These are phyloP conservation scores for Cercophora scortea DNA, from an alignment of 495 filamentous ascomycete genomes.

Conservation along the genomic window DNA sequence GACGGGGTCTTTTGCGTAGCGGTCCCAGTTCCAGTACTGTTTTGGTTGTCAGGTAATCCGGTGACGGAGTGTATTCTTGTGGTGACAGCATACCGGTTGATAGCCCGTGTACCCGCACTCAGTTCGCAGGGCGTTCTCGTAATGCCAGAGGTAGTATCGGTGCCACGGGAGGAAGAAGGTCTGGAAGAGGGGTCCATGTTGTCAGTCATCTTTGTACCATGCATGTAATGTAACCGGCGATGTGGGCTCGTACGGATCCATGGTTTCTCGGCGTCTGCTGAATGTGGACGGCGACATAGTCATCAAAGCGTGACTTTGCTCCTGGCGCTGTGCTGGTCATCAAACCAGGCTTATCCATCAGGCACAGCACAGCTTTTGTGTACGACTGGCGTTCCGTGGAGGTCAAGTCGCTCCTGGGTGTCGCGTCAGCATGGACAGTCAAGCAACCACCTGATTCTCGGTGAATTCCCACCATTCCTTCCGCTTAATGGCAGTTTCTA, in stretches of 20 bases:
- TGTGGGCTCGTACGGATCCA: slow-evolving; percentile 40
- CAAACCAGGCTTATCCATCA: slow-evolving; percentile 44
- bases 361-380: slow-evolving; percentile 56
- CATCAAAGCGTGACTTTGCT: slow-evolving; percentile 45
- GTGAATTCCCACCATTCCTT: slow-evolving; percentile 13
- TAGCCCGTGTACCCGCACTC: slow-evolving; percentile 61
- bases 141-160: slow-evolving; percentile 55
- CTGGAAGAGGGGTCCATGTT: slow-evolving; percentile 22
- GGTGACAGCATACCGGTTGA: slow-evolving; percentile 14
- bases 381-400: slow-evolving; percentile 45
- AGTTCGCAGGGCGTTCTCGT: slow-evolving; percentile 56
- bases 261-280: slow-evolving; percentile 54
- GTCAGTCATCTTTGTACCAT: neutral
- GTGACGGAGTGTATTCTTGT: neutral
- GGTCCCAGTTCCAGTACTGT: slow-evolving; percentile 23
- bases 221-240: slow-evolving; percentile 29
- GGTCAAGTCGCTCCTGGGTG: slow-evolving; percentile 39
- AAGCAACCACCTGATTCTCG: too few relatives aligned
- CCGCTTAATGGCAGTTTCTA: slow-evolving; percentile 11
- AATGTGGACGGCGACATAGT: slow-evolving; percentile 62
- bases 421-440: neutral
- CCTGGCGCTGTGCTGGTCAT: slow-evolving; percentile 24
- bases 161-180: slow-evolving; percentile 64
- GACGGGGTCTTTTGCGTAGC: slow-evolving; percentile 17
- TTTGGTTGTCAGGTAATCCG: neutral